Evolutionary conservation across 2,329 filamentous ascomycete species (phyloP), one percentile per base, ranked within the genome.

Genomic region (Aureobasidium sp.): DNA sequence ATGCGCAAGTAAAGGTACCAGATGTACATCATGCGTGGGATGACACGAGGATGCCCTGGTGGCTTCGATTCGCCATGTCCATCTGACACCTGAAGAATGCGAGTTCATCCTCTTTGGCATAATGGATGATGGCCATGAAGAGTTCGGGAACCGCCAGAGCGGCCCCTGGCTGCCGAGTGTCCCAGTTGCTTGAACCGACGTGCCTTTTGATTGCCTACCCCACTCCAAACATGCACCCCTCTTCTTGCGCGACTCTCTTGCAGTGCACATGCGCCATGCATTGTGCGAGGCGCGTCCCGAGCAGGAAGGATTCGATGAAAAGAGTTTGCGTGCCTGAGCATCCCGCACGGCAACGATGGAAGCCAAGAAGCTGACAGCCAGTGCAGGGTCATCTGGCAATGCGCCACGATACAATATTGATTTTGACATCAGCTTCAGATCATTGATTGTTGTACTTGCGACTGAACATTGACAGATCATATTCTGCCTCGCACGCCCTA

Each of bases 271-370:
- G 45, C 45, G 45, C 45, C 16, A 15, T 25, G 16, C 13, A 25
- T 42, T 25, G 47, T 37, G 29, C 42, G 30, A 16, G 57, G 45
- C 57, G 34, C 27, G 27, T n/a, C 36, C n/a, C 27, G 27, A 59
- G 57, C 25, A 59, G 21, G 16, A 16, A 29, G 16, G 11, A 21
- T 41, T 39, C 16, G 32, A 45, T 34, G 16, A 49, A 59, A n/a
- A 59, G 57, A 25, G 39, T 48, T 42, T 50, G 45, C 57, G 57
- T 59, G 50, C 57, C 57, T 59, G 57, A 59, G 50, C 27, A 50
- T 59, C 55, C 44, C 34, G 34, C 32, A 13, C 34, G 15, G 57
- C 34, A 34, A 49, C 5, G 6, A 37, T 37, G 34, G 13, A 25
- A 15, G 57, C 34, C 36, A 41, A 59, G 57, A 41, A 50, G 21